Evolutionary conservation across 257 asterid genomes (phyloP).

Genomic region (Solanum chaucha): DNA sequence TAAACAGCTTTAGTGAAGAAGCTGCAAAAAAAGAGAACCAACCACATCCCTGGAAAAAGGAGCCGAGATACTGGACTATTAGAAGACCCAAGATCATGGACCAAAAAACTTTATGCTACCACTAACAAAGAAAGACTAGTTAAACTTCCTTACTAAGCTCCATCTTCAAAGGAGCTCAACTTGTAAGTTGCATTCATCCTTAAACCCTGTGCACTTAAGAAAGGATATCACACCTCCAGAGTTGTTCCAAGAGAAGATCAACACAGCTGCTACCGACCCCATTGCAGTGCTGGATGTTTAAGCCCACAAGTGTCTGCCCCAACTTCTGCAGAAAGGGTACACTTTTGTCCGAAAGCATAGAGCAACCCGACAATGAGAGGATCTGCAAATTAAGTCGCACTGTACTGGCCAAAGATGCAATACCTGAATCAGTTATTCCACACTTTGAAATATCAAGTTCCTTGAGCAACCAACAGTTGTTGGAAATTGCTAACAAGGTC

Average conservation of each 20-base stretch:
- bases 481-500: conserved; percentile 48
- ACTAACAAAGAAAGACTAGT: conserved; percentile 16
- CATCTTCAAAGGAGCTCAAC: neutral
- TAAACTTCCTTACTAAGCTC: conserved; percentile 5
- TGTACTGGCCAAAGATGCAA: conserved; percentile 45
- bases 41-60: conserved; percentile 52
- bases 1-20: conserved; percentile 36
- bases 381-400: conserved; percentile 44
- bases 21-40: conserved; percentile 47
- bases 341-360: conserved; percentile 42
- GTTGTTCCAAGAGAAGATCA: conserved; percentile 45
- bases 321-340: conserved; percentile 37
- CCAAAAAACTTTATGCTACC: conserved; percentile 26
- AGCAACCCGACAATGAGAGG: conserved; percentile 61
- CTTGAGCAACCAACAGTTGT: conserved; percentile 37
- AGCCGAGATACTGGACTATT: conserved; percentile 18
- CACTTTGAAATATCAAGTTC: conserved; percentile 65
- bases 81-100: conserved; percentile 26
- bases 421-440: conserved; percentile 52
- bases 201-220: conserved; percentile 10
- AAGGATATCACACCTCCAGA: conserved; percentile 87
- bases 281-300: conserved; percentile 64
- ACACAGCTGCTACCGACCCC: conserved; percentile 35
- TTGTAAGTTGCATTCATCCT: neutral
- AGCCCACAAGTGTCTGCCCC: conserved; percentile 49